These are phyloP conservation scores for Dentipellis fragilis DNA, from an alignment of 768 basidiomycete species.

Conservation along the genomic window DNA sequence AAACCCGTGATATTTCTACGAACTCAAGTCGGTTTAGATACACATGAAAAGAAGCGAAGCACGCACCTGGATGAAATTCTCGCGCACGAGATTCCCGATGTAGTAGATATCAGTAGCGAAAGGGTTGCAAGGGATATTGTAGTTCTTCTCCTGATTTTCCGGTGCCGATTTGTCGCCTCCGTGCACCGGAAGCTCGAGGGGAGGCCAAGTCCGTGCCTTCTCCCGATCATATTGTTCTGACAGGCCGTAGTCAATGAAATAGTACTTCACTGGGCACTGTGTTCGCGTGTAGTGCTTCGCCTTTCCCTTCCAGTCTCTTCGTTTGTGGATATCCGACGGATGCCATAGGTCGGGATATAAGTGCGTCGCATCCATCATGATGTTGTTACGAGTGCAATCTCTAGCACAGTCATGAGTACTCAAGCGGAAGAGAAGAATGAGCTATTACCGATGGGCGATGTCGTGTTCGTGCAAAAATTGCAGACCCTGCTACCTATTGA, in stretches of 20 bases:
- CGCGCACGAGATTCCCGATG: conserved; percentile 2
- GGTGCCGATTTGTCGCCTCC: conserved; percentile 9
- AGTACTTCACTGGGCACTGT: neutral
- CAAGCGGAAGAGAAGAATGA: no score
- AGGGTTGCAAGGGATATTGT: conserved; percentile 1
- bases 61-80: neutral
- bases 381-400: conserved; percentile 3
- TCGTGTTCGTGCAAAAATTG: conserved; percentile 9
- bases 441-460: conserved; percentile 8
- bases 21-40: no score
- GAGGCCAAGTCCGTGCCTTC: conserved; percentile 3
- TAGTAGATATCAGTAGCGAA: conserved; percentile 9
- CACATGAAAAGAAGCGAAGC: neutral
- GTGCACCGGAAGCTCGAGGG: conserved; percentile 1
- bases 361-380: conserved; percentile 8
- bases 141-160: neutral
- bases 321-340: neutral
- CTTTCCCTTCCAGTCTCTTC: neutral
- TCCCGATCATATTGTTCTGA: conserved; percentile 1
- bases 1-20: conserved; percentile 15
- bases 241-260: conserved; percentile 9
- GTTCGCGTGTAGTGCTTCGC: neutral
- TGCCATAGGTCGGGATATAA: conserved; percentile 8
- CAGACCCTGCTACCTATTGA: conserved; percentile 1
- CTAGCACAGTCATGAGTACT: neutral